Evolutionary conservation across 495 filamentous ascomycete genomes (phyloP).

Genomic region (Beverwykella pulmonaria): DNA sequence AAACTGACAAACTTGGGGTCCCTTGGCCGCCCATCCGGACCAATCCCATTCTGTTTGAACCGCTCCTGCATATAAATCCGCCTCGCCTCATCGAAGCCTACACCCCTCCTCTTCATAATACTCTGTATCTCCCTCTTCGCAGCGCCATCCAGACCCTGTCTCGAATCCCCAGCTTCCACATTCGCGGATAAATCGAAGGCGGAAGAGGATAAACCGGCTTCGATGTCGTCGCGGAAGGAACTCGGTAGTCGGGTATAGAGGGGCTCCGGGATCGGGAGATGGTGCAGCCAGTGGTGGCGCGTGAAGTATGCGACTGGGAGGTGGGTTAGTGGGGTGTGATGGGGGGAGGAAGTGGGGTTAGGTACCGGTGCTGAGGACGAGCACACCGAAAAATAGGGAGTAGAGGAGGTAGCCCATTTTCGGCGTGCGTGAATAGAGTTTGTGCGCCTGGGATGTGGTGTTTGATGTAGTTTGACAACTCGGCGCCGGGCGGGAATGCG

Average conservation of each 20-base stretch:
- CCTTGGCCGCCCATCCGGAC: slow-evolving; percentile 79
- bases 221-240: slow-evolving; percentile 77
- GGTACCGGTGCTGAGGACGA: slow-evolving; percentile 52
- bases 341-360: slow-evolving; percentile 12
- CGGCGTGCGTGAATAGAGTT: not conserved
- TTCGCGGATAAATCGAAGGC: slow-evolving; percentile 82
- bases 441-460: slow-evolving; percentile 8
- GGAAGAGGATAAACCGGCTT: slow-evolving; percentile 77
- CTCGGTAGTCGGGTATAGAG: slow-evolving; percentile 73
- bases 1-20: slow-evolving; percentile 97
- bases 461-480: not conserved
- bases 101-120: slow-evolving; percentile 79
- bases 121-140: slow-evolving; percentile 77
- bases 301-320: slow-evolving; percentile 73
- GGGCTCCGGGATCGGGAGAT: slow-evolving; percentile 41
- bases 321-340: slow-evolving; percentile 17
- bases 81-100: slow-evolving; percentile 90
- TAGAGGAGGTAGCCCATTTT: slow-evolving; percentile 79
- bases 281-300: slow-evolving; percentile 71
- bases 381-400: slow-evolving; percentile 55
- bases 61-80: slow-evolving; percentile 78
- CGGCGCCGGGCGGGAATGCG: not conserved
- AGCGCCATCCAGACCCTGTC: slow-evolving; percentile 75
- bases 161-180: slow-evolving; percentile 71
- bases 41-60: slow-evolving; percentile 85